Percentiles rank a stretch among this genome's conserved stretches.
These are phyloP conservation scores for Blastobotrys peoriensis DNA, from an alignment of 805 yeast species.

Conservation along the genomic window DNA sequence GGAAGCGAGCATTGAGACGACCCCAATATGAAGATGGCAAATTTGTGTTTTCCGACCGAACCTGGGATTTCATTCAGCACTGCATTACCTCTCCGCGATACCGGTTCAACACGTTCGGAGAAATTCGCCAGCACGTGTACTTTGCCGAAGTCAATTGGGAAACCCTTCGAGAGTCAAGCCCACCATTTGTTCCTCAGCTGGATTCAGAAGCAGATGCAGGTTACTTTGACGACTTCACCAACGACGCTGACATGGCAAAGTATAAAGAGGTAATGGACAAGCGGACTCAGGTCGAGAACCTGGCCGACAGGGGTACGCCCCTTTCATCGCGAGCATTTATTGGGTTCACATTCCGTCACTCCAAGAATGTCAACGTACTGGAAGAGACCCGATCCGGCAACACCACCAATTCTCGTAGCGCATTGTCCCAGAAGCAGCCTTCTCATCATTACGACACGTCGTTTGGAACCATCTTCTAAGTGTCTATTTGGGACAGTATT, in stretches of 20 bases:
- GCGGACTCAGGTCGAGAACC: slow-evolving; percentile 73
- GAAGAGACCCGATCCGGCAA: slow-evolving; percentile 12
- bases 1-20: slow-evolving; percentile 82
- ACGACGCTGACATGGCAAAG: slow-evolving; percentile 95
- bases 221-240: slow-evolving; percentile 94
- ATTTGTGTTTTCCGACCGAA: slow-evolving; percentile 89
- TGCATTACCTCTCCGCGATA: slow-evolving; percentile 73
- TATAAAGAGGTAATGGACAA: slow-evolving; percentile 96
- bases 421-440: neutral
- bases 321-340: slow-evolving; percentile 66
- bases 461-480: slow-evolving; percentile 19
- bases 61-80: slow-evolving; percentile 82
- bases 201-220: slow-evolving; percentile 99
- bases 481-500: neutral
- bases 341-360: slow-evolving; percentile 95
- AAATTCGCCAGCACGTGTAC: slow-evolving; percentile 72
- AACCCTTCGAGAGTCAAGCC: slow-evolving; percentile 58
- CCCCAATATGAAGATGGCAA: slow-evolving; percentile 91
- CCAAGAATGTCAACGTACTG: slow-evolving; percentile 26
- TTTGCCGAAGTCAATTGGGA: slow-evolving; percentile 82
- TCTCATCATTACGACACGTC: slow-evolving; percentile 11
- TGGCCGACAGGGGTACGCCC: slow-evolving; percentile 60
- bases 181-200: slow-evolving; percentile 95
- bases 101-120: slow-evolving; percentile 73
- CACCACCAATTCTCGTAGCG: slow-evolving; percentile 1